Base-by-base conservation (phyloP, 2,329 filamentous ascomycete species). In the Colletotrichum filicis region DNA sequence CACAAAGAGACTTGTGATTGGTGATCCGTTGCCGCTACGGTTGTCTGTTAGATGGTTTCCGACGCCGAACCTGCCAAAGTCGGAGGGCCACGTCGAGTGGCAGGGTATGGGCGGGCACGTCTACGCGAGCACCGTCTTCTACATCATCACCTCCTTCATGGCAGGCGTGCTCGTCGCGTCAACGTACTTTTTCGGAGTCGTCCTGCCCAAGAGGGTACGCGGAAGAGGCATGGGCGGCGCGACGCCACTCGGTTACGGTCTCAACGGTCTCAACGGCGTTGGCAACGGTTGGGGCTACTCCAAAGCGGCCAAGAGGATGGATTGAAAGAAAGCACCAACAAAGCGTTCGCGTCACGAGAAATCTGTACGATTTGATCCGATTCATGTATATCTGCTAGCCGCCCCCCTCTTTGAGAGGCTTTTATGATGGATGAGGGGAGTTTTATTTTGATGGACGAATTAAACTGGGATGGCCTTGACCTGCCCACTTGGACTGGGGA, bases 21-120 rank as follows among this genome's bases (percentile, higher is more conserved):
- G 96, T 14, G 95, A 98, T 82, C 90, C 93, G 5, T 82, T 98
- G 70, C 92, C 94, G 0, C 86, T 98, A 77, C 88, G 87, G 57
- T 94, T 98, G 78, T 93, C 91, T 53, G 92, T 98, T 16, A 87
- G 94, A 57, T 98, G 97, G 97, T 97, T 96, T 81, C 93, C 93
- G 1, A 93, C 90, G 28, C 92, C 93, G 0, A 86, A 88, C 49
- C 85, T 96, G 75, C 94, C 93, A 75, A 89, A 88, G 80, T 90
- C 87, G n/a, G 90, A 91, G 80, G 91, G 91, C 12, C 86, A 84
- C 74, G 89, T 92, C 6, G 89, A 91, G 81, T 92, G 91, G 91
- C 86, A 88, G 73, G 91, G 91, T 4, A 87, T 92, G 82, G 90
- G 90, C 19, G 89, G 90, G 0, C 90, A 92, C 75, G 86, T 92